Evolutionary conservation across 164 flowering plant species (phyloP), one percentile per base, ranked within the genome.

Genomic region (Stephania cephalantha): DNA sequence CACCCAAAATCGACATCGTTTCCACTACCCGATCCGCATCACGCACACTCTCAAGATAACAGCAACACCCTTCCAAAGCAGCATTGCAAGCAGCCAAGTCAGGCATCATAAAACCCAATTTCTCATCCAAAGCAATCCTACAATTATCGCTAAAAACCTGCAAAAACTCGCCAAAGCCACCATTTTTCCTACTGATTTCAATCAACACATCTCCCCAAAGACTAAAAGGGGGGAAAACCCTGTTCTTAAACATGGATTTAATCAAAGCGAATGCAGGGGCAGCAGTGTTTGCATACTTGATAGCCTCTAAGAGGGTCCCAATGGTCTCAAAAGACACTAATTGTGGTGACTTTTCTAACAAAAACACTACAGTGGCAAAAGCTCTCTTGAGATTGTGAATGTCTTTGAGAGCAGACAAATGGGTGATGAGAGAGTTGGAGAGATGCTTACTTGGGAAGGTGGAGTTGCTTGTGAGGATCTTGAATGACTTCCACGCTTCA

Each of bases 401-500:
- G 71, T 88, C 95, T 46, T 74, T 65, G 48, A 85, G 80, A 15
- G 91, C 87, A 75, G 88, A 87, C 75, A 96, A 80, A 74, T 91
- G 89, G 64, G 88, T 69, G 42, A 94, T 90, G 30, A 96, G 85
- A 2, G 92, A 85, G 81, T 92, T 88, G 17, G 89, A 79, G 77
- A 96, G 90, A 46, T 82, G 77, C 84, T 88, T 88, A 75, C 82
- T 61, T 17, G 98, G 97, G 65, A 86, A 84, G 66, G 76, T 46
- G 44, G 93, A 84, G 76, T 73, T 63, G 80, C 70, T 48, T 18
- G 93, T 87, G 71, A 92, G 90, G 35, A 86, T 64, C 79, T 92
- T 92, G 89, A 95, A 95, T 48, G 91, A 87, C 74, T 88, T 92
- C 99, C 99, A 95, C 9, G 97, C 99, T 69, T 88, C 92, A 77